Base-by-base conservation (phyloP, 2,329 filamentous ascomycete genomes). In the Aureobasidium mangrovei region DNA sequence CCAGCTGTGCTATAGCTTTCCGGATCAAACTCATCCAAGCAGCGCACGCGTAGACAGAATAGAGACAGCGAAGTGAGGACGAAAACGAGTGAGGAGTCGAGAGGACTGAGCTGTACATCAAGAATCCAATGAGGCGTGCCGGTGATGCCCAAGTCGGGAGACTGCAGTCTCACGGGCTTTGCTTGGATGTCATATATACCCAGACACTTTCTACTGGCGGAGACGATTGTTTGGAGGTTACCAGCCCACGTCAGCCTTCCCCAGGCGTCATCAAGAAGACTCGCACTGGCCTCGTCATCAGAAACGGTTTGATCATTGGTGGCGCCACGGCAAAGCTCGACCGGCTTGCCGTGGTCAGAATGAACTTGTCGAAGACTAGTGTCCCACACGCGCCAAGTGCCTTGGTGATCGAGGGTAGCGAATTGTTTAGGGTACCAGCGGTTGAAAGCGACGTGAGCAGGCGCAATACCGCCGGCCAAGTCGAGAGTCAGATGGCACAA, bases 351-450 rank as follows among this genome's bases (percentile, higher is more conserved):
- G 10, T 38, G 26, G 10, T 40, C 42, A 40, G 49, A 42, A 4
- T 31, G 39, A 10, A 44, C 27, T 26, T 41, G 29, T 32, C 7
- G 32, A 3, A 40, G 39, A 32, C 35, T 49, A 9, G 33, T 43
- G 26, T 85, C 76, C 82, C 84, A 88, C 3, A 88, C 67, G 41
- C 73, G 82, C 86, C 86, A 91, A 55, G 72, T 73, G 1, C 85
- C 85, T 33, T 70, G 70, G 49, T 80, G 74, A 61, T 90, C 84
- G 18, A 90, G 72, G 28, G 89, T 72, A 12, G 76, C 83, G 51
- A 90, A 69, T 61, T 86, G 83, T 1, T 80, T 77, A 12, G 73
- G 69, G 56, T 74, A 79, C 65, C 70, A 79, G 0, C 84, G 79
- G 58, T 83, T 84, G 64, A 90, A 86, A 0, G 78, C 69, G 3